Base-by-base conservation (phyloP, 345 rosid genomes). In the Eucalyptus curtisii region DNA sequence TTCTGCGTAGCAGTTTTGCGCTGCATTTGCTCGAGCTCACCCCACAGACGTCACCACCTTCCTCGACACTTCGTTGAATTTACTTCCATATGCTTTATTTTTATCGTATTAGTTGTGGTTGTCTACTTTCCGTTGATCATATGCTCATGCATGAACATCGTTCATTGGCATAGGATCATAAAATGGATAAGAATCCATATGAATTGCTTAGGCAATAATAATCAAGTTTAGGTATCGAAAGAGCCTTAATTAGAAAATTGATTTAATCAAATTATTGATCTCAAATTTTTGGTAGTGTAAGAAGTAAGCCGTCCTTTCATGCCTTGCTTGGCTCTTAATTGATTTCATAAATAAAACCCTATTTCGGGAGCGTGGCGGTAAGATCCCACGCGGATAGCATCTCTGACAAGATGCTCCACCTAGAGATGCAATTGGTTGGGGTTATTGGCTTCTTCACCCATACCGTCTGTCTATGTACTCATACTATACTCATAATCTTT, bases 341-440 rank as follows among this genome's bases (percentile, higher is more conserved):
- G 27, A 22, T 0, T 55, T 55, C 6, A 4, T 22, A 24, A 55
- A 55, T 9, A 55, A 55, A 55, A 24, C 5, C 61, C 6, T 2
- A 20, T 4, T 8, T 55, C 0, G 27, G 12, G 30, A 55, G 30
- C 0, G 61, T 55, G 11, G 61, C 13, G 0, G 0, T 19, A 3
- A 42, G 82, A 71, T 11, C 15, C 0, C 27, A 44, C 2, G 13
- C 7, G 24, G 16, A 13, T 37, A 40, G 82, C 15, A 20, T 76
- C 47, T 76, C 47, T 10, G 25, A 37, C 47, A 37, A 76, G 45
- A 76, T 76, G 45, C 82, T 76, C 22, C 15, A 5, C 82, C 82
- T 2, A 37, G 7, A 37, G 82, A 40, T 76, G 47, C 47, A 40
- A 76, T 76, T 76, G 82, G 30, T 0, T 17, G 82, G 44, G 80